Base-by-base conservation (phyloP, 257 asterid species). In the Nicotiana otophora region DNA sequence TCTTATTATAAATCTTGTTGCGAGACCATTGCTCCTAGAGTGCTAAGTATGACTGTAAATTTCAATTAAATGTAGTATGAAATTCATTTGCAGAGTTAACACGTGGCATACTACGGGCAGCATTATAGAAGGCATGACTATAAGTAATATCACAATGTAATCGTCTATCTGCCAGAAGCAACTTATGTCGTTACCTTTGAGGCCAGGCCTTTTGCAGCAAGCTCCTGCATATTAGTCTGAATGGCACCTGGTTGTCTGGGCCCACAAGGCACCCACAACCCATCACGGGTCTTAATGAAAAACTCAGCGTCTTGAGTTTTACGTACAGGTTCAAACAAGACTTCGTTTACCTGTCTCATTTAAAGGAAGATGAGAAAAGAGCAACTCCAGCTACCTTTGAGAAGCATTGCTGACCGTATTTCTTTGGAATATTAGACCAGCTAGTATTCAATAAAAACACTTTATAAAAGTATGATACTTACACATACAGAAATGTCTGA, bases 401-500 rank as follows among this genome's bases (percentile, higher is more conserved):
- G 42, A 2, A 74, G 15, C 62, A 48, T 74, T 51, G 26, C 80
- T 26, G 62, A 74, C 42, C 2, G 16, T 34, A 72, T 72, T 72
- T 6, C 4, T 34, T 74, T 48, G 63, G 62, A 7, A 0, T 48
- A 48, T 26, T 23, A 15, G 62, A 46, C 61, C 26, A 48, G 42
- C 26, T 15, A 51, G 42, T 48, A 48, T 14, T 48, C 23, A 15
- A 48, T 7, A 74, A 48, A n/a, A 74, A 14, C 80, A 74, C 62
- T 46, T 6, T 15, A 14, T 46, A 58, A 66, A 66, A 53, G 26
- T 51, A n/a, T 53, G 67, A 64, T 16, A 82, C 97, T 88, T 90
- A 93, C 97, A 86, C 96, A 93, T 81, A 93, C 97, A 77, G 94
- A 16, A 68, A 93, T 54, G 87, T 93, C 97, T 5, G 97, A 93